These are phyloP conservation scores for Plasmodium ovale DNA, from an alignment of 169 alveolate genomes.

Conservation along the genomic window DNA sequence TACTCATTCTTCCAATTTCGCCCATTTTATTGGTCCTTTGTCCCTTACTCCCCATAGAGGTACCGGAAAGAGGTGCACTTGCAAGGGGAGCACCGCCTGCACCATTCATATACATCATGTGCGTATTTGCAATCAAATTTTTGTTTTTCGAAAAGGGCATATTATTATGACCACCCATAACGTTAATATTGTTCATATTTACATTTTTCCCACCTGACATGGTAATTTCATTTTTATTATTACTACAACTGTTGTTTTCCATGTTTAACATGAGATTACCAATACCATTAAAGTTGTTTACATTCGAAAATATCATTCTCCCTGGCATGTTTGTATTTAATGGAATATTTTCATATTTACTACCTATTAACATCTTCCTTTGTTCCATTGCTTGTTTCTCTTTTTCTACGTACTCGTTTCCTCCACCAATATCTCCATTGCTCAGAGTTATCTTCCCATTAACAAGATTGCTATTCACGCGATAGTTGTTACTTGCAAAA, in stretches of 20 bases:
- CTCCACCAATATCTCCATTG: background rate
- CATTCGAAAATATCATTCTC: background rate
- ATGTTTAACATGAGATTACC: background rate
- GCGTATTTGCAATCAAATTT: background rate
- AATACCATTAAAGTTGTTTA: background rate
- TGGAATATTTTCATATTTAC: slow-evolving; percentile 14
- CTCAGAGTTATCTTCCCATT: too few species aligned
- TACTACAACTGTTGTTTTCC: background rate
- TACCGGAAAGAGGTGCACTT: too few species aligned
- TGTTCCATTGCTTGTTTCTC: background rate
- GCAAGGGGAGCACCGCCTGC: too few species aligned
- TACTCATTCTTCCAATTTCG: background rate
- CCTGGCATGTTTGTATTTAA: too few species aligned
- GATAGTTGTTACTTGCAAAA: too few species aligned
- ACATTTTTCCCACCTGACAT: background rate
- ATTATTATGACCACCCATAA: background rate
- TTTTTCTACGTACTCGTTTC: background rate
- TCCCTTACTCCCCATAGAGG: too few species aligned
- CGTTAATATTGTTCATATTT: slow-evolving; percentile 2
- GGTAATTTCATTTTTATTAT: background rate
- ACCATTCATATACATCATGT: slow-evolving; percentile 6
- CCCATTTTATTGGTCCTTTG: background rate
- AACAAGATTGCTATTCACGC: too few species aligned
- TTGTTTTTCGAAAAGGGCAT: slow-evolving; percentile 9
- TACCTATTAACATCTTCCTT: slow-evolving; percentile 5